A percentile compares a stretch with the other conserved stretches of the same genome.
phyloP scores from a whole-genome alignment of 1,284 basidiomycete genomes.

The Fomes fomentarius region DNA sequence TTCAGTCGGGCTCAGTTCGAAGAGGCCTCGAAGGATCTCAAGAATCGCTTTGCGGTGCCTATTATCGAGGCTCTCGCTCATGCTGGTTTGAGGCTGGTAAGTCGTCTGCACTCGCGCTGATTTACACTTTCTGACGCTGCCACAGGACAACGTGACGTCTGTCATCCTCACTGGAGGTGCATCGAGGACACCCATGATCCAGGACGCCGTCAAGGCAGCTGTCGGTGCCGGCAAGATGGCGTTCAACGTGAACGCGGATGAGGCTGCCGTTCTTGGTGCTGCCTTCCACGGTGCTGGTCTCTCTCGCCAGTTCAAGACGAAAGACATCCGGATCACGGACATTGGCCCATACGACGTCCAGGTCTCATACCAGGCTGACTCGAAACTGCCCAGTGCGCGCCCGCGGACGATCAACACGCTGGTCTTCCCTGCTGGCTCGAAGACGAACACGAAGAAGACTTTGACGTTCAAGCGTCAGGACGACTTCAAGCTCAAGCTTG shows the following conservation, averaged over 20 bases:
- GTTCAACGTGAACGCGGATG: slow-evolving; percentile 96
- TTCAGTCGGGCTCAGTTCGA: slow-evolving; percentile 84
- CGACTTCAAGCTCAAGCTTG: slow-evolving; percentile 75
- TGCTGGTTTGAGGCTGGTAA: slow-evolving; percentile 70
- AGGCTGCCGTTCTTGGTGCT: slow-evolving; percentile 94
- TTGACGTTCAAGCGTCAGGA: slow-evolving; percentile 81
- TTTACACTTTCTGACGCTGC: not conserved
- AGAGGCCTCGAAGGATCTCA: slow-evolving; percentile 64
- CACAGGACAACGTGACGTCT: slow-evolving; percentile 77
- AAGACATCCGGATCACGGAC: slow-evolving; percentile 88
- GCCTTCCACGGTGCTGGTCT: slow-evolving; percentile 92
- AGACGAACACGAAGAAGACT: slow-evolving; percentile 80
- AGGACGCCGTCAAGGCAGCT: slow-evolving; percentile 74
- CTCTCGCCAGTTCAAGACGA: slow-evolving; percentile 94
- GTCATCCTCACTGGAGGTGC: slow-evolving; percentile 92
- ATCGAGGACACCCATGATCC: slow-evolving; percentile 92
- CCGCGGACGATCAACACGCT: slow-evolving; percentile 72
- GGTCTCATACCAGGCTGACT: slow-evolving; percentile 72
- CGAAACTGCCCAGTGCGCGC: slow-evolving; percentile 48
- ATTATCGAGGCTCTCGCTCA: slow-evolving; percentile 76
- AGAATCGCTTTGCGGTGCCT: slow-evolving; percentile 68
- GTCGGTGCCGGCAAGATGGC: slow-evolving; percentile 87
- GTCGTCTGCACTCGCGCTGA: not conserved
- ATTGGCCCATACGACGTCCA: slow-evolving; percentile 74
- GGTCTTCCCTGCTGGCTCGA: slow-evolving; percentile 78